Evolutionary conservation across 2,329 filamentous ascomycete species (phyloP).

Genomic region (Fusarium sp.): DNA sequence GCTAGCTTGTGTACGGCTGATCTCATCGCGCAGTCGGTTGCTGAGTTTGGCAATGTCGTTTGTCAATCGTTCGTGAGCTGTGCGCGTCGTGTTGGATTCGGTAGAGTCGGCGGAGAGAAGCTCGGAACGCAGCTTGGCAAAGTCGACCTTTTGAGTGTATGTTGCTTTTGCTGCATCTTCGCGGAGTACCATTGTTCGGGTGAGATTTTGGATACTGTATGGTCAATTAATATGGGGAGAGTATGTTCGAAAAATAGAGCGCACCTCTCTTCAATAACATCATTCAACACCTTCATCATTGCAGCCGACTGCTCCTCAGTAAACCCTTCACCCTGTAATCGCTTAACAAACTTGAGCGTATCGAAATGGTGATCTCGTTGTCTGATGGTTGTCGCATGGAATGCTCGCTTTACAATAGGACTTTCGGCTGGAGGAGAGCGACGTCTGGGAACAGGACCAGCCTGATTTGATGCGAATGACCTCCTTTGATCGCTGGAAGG

Average conservation of each 20-base stretch:
- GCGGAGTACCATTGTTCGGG: slow-evolving; percentile 95
- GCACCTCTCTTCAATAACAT: slow-evolving; percentile 94
- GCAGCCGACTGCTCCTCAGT: slow-evolving; percentile 94
- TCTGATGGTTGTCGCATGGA: slow-evolving; percentile 72
- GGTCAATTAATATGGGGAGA: not conserved
- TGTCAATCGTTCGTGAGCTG: slow-evolving; percentile 89
- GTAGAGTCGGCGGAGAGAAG: slow-evolving; percentile 91
- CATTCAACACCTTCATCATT: slow-evolving; percentile 98
- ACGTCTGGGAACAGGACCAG: slow-evolving; percentile 20
- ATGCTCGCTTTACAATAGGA: slow-evolving; percentile 56
- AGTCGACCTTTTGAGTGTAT: slow-evolving; percentile 93
- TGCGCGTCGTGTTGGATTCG: slow-evolving; percentile 87
- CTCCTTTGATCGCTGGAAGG: slow-evolving; percentile 26
- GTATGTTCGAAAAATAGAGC: not conserved
- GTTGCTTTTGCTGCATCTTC: slow-evolving; percentile 89
- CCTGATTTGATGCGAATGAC: slow-evolving; percentile 37
- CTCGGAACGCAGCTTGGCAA: slow-evolving; percentile 95
- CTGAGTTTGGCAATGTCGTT: slow-evolving; percentile 96
- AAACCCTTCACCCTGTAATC: slow-evolving; percentile 89
- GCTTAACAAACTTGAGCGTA: slow-evolving; percentile 95
- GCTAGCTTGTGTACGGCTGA: slow-evolving; percentile 91
- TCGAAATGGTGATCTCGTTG: slow-evolving; percentile 94
- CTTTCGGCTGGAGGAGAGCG: slow-evolving; percentile 22
- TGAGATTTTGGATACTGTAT: slow-evolving; percentile 90
- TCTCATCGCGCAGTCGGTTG: slow-evolving; percentile 89